A percentile compares a stretch with the other conserved stretches of the same genome.
Conservation (phyloP, 805 yeast genomes). For the Ogataea pignaliae region DNA sequence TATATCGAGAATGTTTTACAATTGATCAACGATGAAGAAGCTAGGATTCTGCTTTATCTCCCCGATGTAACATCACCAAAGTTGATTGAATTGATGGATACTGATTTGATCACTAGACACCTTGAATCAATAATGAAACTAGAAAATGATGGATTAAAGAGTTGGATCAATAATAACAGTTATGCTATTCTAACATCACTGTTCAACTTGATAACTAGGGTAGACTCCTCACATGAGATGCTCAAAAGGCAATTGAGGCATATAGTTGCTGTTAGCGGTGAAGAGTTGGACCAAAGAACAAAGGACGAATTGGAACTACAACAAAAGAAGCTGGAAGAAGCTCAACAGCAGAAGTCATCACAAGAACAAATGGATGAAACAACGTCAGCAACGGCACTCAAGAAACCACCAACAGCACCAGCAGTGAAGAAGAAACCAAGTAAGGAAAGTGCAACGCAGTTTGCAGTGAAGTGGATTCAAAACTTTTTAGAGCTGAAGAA, state of each 20-base stretch:
- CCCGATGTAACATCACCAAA: conserved; percentile 53
- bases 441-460: conserved; percentile 38
- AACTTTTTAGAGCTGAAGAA: conserved; percentile 47
- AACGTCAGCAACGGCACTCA: background rate
- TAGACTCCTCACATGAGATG: conserved; percentile 48
- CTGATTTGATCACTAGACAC: conserved; percentile 51
- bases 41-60: conserved; percentile 47
- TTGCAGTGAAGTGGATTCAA: conserved; percentile 68
- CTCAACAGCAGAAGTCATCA: conserved; percentile 5
- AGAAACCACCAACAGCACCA: conserved; percentile 8
- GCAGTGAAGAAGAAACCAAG: conserved; percentile 15
- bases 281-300: conserved; percentile 27
- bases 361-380: too few species aligned
- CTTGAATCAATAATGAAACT: conserved; percentile 50
- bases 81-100: conserved; percentile 52
- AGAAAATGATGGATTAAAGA: conserved; percentile 51
- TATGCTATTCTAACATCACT: conserved; percentile 40
- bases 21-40: conserved; percentile 59
- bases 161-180: conserved; percentile 50
- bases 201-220: conserved; percentile 47
- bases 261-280: conserved; percentile 45
- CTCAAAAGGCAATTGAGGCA: conserved; percentile 45
- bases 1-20: conserved; percentile 49
- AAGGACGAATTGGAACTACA: conserved; percentile 16
- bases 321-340: conserved; percentile 19